phyloP scores from a whole-genome alignment of 148 eudicot genomes.

The Talinum fruticosum region DNA sequence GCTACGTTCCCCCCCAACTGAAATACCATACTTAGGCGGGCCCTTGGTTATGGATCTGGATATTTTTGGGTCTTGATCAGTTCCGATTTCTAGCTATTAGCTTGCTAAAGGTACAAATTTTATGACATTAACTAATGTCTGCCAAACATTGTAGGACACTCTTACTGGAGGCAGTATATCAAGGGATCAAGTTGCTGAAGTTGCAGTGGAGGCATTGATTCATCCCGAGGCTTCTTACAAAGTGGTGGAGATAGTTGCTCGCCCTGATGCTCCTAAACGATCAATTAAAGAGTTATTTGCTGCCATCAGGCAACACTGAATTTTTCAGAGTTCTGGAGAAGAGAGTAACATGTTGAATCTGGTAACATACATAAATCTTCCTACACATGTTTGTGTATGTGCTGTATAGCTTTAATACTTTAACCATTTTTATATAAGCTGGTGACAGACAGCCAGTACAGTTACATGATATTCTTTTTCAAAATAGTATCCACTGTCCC shows the following conservation, averaged over 20 bases:
- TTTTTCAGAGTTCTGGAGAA: background rate
- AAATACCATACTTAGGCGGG: too few relatives aligned
- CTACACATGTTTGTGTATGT: background rate
- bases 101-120: background rate
- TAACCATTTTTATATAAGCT: background rate
- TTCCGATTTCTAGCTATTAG: background rate
- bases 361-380: background rate
- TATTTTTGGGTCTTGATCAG: too few relatives aligned
- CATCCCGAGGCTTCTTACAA: constrained; percentile 73
- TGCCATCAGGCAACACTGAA: constrained; percentile 57
- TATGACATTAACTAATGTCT: background rate
- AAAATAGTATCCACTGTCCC: too few relatives aligned
- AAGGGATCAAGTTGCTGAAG: constrained; percentile 95
- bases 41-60: background rate
- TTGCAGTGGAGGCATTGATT: constrained; percentile 77
- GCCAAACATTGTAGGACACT: constrained; percentile 50
- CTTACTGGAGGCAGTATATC: constrained; percentile 74
- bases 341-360: background rate
- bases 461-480: background rate
- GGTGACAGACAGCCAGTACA: background rate
- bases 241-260: constrained; percentile 90
- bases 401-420: constrained; percentile 1
- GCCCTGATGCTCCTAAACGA: constrained; percentile 73
- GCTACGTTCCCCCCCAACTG: too few relatives aligned
- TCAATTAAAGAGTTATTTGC: constrained; percentile 62